Evolutionary conservation across 805 yeast species (phyloP), one percentile per base, ranked within the genome.

Genomic region (Ogataea ramenticola): DNA sequence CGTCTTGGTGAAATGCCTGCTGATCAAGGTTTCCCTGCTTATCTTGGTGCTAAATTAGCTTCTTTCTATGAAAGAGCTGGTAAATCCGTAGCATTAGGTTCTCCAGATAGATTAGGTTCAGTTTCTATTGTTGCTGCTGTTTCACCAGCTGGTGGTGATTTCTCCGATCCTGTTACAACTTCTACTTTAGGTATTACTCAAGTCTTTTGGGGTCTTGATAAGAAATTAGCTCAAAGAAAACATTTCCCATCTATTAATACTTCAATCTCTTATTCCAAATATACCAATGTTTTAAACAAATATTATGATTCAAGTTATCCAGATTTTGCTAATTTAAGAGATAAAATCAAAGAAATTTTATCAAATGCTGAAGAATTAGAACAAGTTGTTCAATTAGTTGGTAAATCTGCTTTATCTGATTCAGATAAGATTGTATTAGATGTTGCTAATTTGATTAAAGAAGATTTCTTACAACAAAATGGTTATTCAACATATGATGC

Each of bases 1-100:
- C 95, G 99, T 79, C 77, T 93, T 67, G 99, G 99, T 72, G 99
- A 93, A 77, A 93, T 93, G 99, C 99, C 99, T 65, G 99, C 99
- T 49, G 99, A 93, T 72, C 99, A 95, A 76, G 99, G 99, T 76
- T 93, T 90, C 93, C 99, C 99, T 49, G 99, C 99, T 42, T 93
- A 93, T 67, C 77, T 93, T 66, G 99, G 99, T 74, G 96, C 99
- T 43, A 93, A 93, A 66, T 79, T 93, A 60, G 98, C 99, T 46
- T 91, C 98, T 45, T 93, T 93, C 80, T 93, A 93, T 70, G 99
- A 93, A 74, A 88, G 99, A 75, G 99, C 99, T 39, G 99, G 99
- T 72, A 88, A 85, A 66, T 95, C 96, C 38, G 75, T 82, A 58
- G 91, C 96, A 3, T 75, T 93, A 48, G 99, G 99, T 61, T 87